Evolutionary conservation across 306 rosid species (phyloP).

Genomic region (Cercis canadensis): DNA sequence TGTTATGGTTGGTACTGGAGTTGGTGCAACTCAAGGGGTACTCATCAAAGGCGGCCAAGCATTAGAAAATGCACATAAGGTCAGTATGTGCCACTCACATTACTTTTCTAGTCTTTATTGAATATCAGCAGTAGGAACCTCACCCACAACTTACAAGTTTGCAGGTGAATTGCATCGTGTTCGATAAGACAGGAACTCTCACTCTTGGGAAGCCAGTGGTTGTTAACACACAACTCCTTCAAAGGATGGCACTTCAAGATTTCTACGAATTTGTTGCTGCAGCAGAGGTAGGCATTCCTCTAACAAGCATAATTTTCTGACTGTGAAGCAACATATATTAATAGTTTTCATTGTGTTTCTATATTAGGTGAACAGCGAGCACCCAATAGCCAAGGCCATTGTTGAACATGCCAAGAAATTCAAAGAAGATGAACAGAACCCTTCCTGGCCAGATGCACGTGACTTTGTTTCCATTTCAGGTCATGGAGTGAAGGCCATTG

Average conservation of each 20-base stretch:
- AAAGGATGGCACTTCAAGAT: constrained; percentile 40
- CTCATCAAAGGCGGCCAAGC: constrained; percentile 93
- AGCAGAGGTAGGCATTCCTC: constrained; percentile 60
- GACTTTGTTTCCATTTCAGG: constrained; percentile 75
- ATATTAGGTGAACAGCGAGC: constrained; percentile 86
- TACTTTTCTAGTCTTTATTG: background rate
- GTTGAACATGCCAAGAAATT: constrained; percentile 70
- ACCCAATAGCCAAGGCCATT: constrained; percentile 83
- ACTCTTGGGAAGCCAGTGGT: constrained; percentile 82
- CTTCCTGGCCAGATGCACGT: constrained; percentile 65
- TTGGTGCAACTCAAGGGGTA: constrained; percentile 91
- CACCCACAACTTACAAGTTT: constrained; percentile 9
- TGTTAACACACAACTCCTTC: constrained; percentile 58
- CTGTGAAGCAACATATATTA: background rate
- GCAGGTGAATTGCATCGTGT: constrained; percentile 83
- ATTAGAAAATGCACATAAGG: constrained; percentile 85
- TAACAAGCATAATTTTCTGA: background rate
- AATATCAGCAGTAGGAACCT: background rate
- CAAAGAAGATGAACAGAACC: constrained; percentile 54
- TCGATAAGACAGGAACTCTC: constrained; percentile 95
- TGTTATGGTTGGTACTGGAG: constrained; percentile 93
- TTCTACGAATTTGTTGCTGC: constrained; percentile 77
- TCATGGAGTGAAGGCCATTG: constrained; percentile 74
- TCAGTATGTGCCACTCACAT: constrained; percentile 24
- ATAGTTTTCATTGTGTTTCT: background rate